Conservation (phyloP, 2,329 filamentous ascomycete species). For the Penicillium paneum region DNA sequence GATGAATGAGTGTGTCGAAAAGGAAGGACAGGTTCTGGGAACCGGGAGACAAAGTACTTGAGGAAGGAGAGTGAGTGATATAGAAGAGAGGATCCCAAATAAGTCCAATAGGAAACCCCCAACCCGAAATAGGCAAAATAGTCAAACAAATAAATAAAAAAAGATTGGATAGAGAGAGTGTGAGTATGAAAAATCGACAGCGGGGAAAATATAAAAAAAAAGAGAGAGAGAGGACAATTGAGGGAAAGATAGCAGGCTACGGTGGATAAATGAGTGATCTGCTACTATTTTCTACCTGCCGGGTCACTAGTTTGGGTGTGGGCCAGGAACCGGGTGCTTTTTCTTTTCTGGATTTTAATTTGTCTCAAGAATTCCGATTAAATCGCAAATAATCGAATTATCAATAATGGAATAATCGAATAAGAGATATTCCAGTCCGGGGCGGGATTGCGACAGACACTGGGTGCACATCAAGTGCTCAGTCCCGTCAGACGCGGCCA, state of each 20-base stretch:
- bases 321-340: conserved; percentile 17
- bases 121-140: conserved; percentile 33
- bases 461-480: conserved; percentile 5
- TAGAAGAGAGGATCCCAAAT: conserved; percentile 26
- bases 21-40: conserved; percentile 39
- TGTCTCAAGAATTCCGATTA: conserved; percentile 4
- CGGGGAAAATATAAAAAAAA: conserved; percentile 26
- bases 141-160: conserved; percentile 22
- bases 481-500: conserved; percentile 4
- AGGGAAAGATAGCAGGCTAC: conserved; percentile 25
- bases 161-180: conserved; percentile 23
- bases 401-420: background rate
- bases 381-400: background rate
- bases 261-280: conserved; percentile 41
- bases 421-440: conserved; percentile 6
- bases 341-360: background rate
- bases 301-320: conserved; percentile 28
- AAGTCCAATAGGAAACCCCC: conserved; percentile 26
- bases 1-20: conserved; percentile 13
- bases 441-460: conserved; percentile 20
- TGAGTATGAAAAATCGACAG: conserved; percentile 14
- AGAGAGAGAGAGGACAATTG: conserved; percentile 15
- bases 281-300: conserved; percentile 33
- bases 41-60: conserved; percentile 24
- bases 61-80: conserved; percentile 34